Evolutionary conservation across 257 asterid species (phyloP).

Genomic region (Mentha longifolia): DNA sequence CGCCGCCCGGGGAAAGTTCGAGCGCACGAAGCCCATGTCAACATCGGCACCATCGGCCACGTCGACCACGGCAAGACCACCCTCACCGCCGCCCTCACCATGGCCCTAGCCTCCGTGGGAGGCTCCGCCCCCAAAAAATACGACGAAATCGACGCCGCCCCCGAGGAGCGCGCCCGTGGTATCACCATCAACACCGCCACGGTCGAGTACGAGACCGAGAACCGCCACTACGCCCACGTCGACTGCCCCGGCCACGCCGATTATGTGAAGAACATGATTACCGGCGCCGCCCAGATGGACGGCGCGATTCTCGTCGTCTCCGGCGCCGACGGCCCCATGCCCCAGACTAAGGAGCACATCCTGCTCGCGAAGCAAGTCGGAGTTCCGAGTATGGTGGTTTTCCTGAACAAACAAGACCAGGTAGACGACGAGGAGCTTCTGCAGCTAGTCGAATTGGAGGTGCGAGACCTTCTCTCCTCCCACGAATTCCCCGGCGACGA

Average conservation of each 20-base stretch:
- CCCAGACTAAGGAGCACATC: conserved; percentile 90
- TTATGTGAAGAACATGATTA: conserved; percentile 89
- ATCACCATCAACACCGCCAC: conserved; percentile 95
- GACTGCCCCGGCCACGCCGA: conserved; percentile 97
- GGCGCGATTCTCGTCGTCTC: conserved; percentile 87
- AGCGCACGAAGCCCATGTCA: conserved; percentile 92
- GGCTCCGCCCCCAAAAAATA: conserved; percentile 85
- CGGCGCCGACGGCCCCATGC: conserved; percentile 99
- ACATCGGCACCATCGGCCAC: conserved; percentile 96
- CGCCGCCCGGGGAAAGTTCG: conserved; percentile 94
- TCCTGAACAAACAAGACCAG: conserved; percentile 88
- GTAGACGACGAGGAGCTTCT: conserved; percentile 94
- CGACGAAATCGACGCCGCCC: conserved; percentile 97
- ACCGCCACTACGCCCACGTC: conserved; percentile 90
- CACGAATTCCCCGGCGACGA: conserved; percentile 94
- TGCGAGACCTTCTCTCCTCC: conserved; percentile 76
- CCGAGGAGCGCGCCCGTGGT: conserved; percentile 95
- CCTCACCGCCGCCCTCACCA: conserved; percentile 92
- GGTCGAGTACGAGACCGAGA: conserved; percentile 92
- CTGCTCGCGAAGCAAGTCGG: conserved; percentile 89
- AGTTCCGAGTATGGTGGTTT: conserved; percentile 85
- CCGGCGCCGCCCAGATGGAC: conserved; percentile 98
- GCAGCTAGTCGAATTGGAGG: conserved; percentile 89
- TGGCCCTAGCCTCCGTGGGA: conserved; percentile 84
- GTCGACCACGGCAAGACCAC: conserved; percentile 99